A percentile compares a stretch with the other conserved stretches of the same genome.
phyloP scores from a whole-genome alignment of 1,139 yeast genomes.

The Candida pseudoviswanathii region DNA sequence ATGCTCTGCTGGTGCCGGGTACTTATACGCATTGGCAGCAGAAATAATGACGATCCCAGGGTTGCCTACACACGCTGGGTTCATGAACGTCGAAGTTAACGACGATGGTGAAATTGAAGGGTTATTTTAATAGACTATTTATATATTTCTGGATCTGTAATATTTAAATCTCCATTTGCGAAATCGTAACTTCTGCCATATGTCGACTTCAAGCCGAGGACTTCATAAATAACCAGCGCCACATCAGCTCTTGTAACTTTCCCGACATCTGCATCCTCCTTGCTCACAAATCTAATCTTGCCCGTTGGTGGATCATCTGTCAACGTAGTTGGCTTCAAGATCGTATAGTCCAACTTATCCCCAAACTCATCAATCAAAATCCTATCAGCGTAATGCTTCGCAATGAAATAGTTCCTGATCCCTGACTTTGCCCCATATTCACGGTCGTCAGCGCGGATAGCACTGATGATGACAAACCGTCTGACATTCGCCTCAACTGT shows the following conservation, averaged over 20 bases:
- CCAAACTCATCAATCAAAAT: conserved; percentile 38
- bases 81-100: conserved; percentile 94
- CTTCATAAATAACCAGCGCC: conserved; percentile 26
- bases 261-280: conserved; percentile 18
- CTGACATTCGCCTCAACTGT: conserved; percentile 45
- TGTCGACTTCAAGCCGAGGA: conserved; percentile 24
- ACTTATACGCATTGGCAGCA: conserved; percentile 93
- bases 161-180: conserved; percentile 21
- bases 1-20: conserved; percentile 96
- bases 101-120: conserved; percentile 95
- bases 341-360: conserved; percentile 48
- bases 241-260: conserved; percentile 33
- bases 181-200: conserved; percentile 31
- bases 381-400: conserved; percentile 60
- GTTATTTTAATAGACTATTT: conserved; percentile 58
- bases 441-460: conserved; percentile 54
- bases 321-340: conserved; percentile 51
- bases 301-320: conserved; percentile 44
- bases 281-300: conserved; percentile 24
- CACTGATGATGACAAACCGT: conserved; percentile 59
- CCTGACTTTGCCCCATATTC: conserved; percentile 33
- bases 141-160: conserved; percentile 11
- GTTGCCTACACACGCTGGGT: conserved; percentile 93
- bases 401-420: conserved; percentile 46
- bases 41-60: conserved; percentile 98